Percentiles rank a stretch among this genome's conserved stretches.
These are phyloP conservation scores for Amylostereum chailletii DNA, from an alignment of 1,284 basidiomycete genomes.

Conservation along the genomic window DNA sequence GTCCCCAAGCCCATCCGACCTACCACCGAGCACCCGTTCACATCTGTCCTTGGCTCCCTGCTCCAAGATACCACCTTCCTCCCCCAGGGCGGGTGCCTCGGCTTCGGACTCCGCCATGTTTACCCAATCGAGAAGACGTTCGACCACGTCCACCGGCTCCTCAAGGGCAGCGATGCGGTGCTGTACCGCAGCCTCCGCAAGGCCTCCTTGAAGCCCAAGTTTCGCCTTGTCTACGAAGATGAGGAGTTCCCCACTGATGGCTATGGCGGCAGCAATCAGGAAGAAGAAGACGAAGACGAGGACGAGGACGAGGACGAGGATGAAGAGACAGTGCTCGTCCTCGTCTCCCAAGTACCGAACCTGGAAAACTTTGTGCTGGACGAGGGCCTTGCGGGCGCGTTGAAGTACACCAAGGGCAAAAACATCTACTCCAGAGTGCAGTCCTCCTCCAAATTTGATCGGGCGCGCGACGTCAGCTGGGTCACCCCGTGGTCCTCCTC, in stretches of 20 bases:
- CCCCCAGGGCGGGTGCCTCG: not conserved
- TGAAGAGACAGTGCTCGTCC: too few relatives aligned
- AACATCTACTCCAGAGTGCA: too few relatives aligned
- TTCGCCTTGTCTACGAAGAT: not conserved
- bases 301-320: too few relatives aligned
- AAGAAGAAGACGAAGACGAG: too few relatives aligned
- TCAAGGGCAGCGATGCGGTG: not conserved
- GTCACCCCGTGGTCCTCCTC: too few relatives aligned
- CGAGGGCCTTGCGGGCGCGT: too few relatives aligned
- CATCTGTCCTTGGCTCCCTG: slow-evolving; percentile 12
- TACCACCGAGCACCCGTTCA: slow-evolving; percentile 1
- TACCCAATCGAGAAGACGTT: not conserved
- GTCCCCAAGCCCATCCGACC: not conserved
- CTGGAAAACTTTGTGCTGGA: too few relatives aligned
- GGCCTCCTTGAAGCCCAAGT: not conserved
- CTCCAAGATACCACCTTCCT: not conserved
- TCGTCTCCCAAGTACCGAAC: too few relatives aligned
- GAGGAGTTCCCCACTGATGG: not conserved
- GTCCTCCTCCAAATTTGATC: too few relatives aligned
- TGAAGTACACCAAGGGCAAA: too few relatives aligned
- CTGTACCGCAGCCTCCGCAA: not conserved
- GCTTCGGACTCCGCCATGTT: not conserved
- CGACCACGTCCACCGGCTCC: not conserved
- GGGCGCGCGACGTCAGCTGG: too few relatives aligned
- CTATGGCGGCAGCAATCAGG: too few relatives aligned